These are phyloP conservation scores for Trichoderma asperellum DNA, from an alignment of 2,329 filamentous ascomycete species.

Conservation along the genomic window DNA sequence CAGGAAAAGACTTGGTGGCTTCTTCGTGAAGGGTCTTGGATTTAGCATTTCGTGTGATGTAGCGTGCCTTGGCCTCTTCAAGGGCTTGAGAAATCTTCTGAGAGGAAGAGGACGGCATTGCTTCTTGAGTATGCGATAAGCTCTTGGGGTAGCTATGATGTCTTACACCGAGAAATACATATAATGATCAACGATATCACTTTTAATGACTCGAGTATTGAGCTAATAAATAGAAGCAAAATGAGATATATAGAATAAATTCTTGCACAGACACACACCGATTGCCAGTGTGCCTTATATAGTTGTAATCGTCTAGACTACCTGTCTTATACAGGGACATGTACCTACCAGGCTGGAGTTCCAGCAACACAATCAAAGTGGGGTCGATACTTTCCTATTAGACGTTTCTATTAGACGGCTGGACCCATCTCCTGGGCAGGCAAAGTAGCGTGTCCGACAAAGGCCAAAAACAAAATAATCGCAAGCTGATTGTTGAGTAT, in stretches of 20 bases:
- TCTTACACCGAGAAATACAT: neutral
- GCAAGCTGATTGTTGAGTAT: neutral
- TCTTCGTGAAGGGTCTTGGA: slow-evolving; percentile 46
- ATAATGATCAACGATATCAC: neutral
- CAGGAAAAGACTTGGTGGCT: slow-evolving; percentile 46
- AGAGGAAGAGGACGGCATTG: neutral
- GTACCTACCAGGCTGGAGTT: neutral
- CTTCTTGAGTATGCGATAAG: neutral
- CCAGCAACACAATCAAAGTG: neutral
- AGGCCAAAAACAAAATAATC: neutral
- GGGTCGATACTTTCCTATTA: neutral
- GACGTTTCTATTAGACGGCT: neutral
- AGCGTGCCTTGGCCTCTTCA: slow-evolving; percentile 41
- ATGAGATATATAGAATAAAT: neutral
- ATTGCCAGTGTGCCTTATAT: neutral
- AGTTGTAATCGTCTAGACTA: neutral
- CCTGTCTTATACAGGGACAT: neutral
- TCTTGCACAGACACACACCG: neutral
- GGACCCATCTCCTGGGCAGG: neutral
- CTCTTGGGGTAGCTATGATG: neutral
- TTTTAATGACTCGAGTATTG: neutral
- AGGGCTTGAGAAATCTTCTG: slow-evolving; percentile 37
- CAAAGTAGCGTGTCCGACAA: neutral
- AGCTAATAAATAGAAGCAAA: neutral
- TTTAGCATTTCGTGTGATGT: slow-evolving; percentile 42